Percentiles rank a stretch among this genome's conserved stretches.
Conservation (phyloP, 2,329 filamentous ascomycete species). For the Thielaviopsis musarum region DNA sequence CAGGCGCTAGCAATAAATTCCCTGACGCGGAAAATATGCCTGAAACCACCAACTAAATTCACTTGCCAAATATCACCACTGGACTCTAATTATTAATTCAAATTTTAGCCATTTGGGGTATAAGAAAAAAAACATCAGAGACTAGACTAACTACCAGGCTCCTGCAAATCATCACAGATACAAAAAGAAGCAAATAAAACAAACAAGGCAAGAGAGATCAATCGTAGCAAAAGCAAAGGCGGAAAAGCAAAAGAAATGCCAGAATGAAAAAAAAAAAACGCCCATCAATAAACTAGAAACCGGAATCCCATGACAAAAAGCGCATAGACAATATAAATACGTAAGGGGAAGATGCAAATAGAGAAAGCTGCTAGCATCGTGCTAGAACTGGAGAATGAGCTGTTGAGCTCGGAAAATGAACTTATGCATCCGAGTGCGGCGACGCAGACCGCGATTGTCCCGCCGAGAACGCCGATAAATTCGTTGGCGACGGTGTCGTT, state of each 20-base stretch:
- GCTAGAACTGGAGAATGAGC: too few relatives aligned
- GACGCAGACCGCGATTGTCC: slow-evolving; percentile 25
- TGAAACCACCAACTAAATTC: too few relatives aligned
- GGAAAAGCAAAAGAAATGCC: not conserved
- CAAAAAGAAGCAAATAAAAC: not conserved
- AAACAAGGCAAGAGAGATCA: not conserved
- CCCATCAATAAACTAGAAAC: not conserved
- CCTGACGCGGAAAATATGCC: too few relatives aligned
- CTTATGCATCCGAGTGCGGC: slow-evolving; percentile 16
- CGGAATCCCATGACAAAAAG: not conserved
- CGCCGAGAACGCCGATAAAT: slow-evolving; percentile 17
- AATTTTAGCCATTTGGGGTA: not conserved
- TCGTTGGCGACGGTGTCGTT: slow-evolving; percentile 19
- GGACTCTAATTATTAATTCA: not conserved
- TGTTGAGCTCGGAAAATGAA: too few relatives aligned
- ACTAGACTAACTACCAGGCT: not conserved
- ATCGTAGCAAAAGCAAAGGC: not conserved
- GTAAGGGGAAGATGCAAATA: not conserved
- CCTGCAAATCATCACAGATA: not conserved
- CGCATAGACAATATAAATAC: not conserved
- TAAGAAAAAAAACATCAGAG: not conserved
- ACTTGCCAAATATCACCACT: not conserved
- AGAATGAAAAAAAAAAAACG: not conserved
- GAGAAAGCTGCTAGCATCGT: not conserved
- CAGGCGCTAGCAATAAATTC: too few relatives aligned